A percentile compares a stretch with the other conserved stretches of the same genome.
Conservation (phyloP, 306 rosid species). For the Prunus mongolica region DNA sequence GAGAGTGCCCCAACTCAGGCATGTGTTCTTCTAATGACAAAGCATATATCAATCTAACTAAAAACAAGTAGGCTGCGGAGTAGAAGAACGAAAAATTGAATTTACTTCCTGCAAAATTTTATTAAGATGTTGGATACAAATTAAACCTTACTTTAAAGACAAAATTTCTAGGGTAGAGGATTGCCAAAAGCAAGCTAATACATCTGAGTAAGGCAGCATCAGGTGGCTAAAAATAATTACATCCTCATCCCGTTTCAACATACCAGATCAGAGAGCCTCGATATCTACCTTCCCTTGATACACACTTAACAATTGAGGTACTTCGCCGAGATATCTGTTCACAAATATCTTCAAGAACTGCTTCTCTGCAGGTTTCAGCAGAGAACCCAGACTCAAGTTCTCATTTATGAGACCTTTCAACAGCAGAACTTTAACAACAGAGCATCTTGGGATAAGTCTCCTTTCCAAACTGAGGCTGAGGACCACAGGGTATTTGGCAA, state of each 20-base stretch:
- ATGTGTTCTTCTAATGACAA: not conserved
- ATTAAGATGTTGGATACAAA: not conserved
- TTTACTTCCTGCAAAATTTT: not conserved
- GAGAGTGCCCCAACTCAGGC: not conserved
- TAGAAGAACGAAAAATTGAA: not conserved
- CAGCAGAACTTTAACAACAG: constrained; percentile 15
- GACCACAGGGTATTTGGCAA: not conserved
- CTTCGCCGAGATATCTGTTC: not conserved
- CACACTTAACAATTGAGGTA: constrained; percentile 10
- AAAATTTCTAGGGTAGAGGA: not conserved
- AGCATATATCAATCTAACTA: too few species aligned
- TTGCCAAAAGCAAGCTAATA: not conserved
- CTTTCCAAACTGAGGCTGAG: constrained; percentile 28
- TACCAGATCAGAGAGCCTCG: not conserved
- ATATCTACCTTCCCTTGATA: constrained; percentile 15
- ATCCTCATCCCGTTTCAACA: not conserved
- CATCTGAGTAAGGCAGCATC: not conserved
- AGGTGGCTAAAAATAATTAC: not conserved
- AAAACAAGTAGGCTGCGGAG: not conserved
- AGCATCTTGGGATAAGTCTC: constrained; percentile 41
- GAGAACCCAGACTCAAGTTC: not conserved
- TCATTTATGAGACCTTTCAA: constrained; percentile 25
- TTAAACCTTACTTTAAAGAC: not conserved
- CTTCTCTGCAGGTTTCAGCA: not conserved
- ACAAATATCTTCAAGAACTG: constrained; percentile 25